A percentile compares a stretch with the other conserved stretches of the same genome.
These are phyloP conservation scores for Nicotiana otophora DNA, from an alignment of 257 asterid species.

Conservation along the genomic window DNA sequence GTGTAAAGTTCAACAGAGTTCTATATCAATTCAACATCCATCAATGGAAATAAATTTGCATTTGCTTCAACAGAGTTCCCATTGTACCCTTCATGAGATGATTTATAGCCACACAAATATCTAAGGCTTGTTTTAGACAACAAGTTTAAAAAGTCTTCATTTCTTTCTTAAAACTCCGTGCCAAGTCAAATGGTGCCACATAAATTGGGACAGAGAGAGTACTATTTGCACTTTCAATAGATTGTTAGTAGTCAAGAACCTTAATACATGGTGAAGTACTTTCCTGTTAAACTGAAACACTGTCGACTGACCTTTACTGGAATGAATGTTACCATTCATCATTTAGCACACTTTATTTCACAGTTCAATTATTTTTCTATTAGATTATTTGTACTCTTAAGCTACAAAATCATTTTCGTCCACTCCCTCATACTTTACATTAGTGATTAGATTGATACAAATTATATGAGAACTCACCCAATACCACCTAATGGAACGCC, in stretches of 20 bases:
- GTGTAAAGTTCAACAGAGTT: not conserved
- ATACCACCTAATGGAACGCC: conserved; percentile 95
- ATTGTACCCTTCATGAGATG: too few relatives aligned
- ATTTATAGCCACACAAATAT: too few relatives aligned
- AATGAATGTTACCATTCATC: not conserved
- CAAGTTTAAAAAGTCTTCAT: too few relatives aligned
- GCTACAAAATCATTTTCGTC: not conserved
- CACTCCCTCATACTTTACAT: not conserved
- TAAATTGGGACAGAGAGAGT: too few relatives aligned
- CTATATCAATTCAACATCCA: not conserved
- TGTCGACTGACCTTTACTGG: not conserved
- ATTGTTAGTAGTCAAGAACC: not conserved
- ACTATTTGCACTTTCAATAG: not conserved
- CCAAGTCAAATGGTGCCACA: too few relatives aligned
- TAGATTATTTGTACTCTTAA: not conserved
- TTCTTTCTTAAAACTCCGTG: too few relatives aligned
- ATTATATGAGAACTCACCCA: conserved; percentile 48
- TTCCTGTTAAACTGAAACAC: not conserved
- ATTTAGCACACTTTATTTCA: not conserved
- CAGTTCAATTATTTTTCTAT: not conserved
- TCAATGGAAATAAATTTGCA: not conserved
- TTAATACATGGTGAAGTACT: not conserved
- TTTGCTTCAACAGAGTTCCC: not conserved
- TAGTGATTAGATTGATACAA: not conserved
- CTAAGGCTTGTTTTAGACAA: too few relatives aligned